These are phyloP conservation scores for Podila minutissima DNA, from an alignment of 192 early-diverging fungal species.

Conservation along the genomic window DNA sequence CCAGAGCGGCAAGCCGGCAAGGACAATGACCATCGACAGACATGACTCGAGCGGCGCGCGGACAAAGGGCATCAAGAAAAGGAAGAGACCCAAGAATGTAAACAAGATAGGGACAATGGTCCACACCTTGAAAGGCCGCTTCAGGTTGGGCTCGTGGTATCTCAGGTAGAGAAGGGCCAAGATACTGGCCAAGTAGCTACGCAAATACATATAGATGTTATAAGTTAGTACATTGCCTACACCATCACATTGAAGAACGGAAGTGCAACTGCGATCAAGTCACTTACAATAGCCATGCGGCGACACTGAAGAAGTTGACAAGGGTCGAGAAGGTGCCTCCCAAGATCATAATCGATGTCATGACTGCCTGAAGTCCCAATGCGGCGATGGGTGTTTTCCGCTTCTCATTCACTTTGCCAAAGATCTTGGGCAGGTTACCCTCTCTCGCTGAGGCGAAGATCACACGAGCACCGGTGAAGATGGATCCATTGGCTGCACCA, in stretches of 20 bases:
- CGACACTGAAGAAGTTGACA: conserved; percentile 81
- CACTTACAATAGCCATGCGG: conserved; percentile 74
- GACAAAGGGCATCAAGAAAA: conserved; percentile 70
- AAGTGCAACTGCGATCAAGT: background rate
- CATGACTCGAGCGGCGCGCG: conserved; percentile 61
- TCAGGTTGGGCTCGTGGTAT: conserved; percentile 70
- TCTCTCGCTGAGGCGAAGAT: conserved; percentile 73
- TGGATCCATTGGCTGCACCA: conserved; percentile 80
- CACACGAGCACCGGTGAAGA: conserved; percentile 79
- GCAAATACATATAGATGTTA: background rate
- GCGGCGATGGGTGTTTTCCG: conserved; percentile 75
- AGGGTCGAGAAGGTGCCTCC: conserved; percentile 73
- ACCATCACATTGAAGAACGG: background rate
- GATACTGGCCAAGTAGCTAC: conserved; percentile 75
- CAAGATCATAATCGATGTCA: conserved; percentile 71
- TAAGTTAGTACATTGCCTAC: too few species aligned
- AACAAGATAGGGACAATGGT: conserved; percentile 73
- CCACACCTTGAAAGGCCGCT: conserved; percentile 79
- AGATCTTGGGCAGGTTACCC: conserved; percentile 73
- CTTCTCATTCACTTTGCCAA: conserved; percentile 67
- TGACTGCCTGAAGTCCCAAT: conserved; percentile 66
- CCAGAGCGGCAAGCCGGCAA: conserved; percentile 64
- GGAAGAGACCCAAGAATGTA: conserved; percentile 64
- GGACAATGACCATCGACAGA: conserved; percentile 58
- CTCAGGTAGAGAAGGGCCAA: conserved; percentile 71